These are phyloP conservation scores for Cercophora sp. DNA, from an alignment of 495 filamentous ascomycete genomes.

Conservation along the genomic window DNA sequence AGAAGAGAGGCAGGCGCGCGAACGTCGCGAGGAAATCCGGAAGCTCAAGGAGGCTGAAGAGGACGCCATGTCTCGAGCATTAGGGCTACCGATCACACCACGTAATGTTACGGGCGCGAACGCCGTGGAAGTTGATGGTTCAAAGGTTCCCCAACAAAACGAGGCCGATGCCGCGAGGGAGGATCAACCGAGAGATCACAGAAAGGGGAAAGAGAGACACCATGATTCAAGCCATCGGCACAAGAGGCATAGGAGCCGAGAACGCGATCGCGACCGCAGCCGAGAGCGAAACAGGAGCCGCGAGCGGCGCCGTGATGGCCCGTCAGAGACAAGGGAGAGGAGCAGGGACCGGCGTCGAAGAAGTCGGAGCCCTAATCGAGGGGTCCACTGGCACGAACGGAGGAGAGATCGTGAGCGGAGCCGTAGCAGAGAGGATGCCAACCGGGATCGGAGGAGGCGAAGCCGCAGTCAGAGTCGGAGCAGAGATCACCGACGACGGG, in stretches of 20 bases:
- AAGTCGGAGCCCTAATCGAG: slow-evolving; percentile 27
- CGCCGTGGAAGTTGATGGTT: slow-evolving; percentile 35
- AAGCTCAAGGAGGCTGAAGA: slow-evolving; percentile 88
- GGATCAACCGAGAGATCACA: slow-evolving; percentile 16
- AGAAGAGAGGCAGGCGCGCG: slow-evolving; percentile 56
- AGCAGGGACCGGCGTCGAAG: slow-evolving; percentile 18
- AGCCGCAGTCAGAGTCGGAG: slow-evolving; percentile 30
- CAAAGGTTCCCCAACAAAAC: slow-evolving; percentile 20
- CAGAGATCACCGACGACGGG: slow-evolving; percentile 5
- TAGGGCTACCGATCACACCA: slow-evolving; percentile 69
- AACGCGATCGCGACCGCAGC: slow-evolving; percentile 24
- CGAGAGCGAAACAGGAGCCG: slow-evolving; percentile 37
- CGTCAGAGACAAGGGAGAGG: slow-evolving; percentile 7
- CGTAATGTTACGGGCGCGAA: slow-evolving; percentile 49
- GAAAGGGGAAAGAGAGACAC: slow-evolving; percentile 21
- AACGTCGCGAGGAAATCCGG: slow-evolving; percentile 74
- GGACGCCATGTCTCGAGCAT: slow-evolving; percentile 76
- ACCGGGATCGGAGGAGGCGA: slow-evolving; percentile 13
- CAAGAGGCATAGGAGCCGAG: slow-evolving; percentile 32
- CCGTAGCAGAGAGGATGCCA: slow-evolving; percentile 14
- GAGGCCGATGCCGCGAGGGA: slow-evolving; percentile 8
- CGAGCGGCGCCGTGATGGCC: slow-evolving; percentile 24
- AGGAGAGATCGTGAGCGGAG: slow-evolving; percentile 10
- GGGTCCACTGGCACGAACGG: slow-evolving; percentile 10
- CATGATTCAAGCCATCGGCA: slow-evolving; percentile 33